A percentile compares a stretch with the other conserved stretches of the same genome.
Conservation (phyloP, 2,329 filamentous ascomycete species). For the Fusarium scirpi region DNA sequence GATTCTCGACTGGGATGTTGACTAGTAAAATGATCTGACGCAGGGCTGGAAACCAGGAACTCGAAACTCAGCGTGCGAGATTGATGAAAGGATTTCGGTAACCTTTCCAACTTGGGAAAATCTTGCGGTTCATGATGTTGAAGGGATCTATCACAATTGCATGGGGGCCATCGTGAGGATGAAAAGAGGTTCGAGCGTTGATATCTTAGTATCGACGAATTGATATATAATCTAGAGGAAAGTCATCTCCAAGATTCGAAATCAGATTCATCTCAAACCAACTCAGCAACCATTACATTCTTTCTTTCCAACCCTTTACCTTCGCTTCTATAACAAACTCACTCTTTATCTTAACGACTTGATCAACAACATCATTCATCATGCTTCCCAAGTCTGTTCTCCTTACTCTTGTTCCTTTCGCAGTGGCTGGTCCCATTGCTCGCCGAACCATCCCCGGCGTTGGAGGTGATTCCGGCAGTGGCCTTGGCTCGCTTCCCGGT, state of each 20-base stretch:
- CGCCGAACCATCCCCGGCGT: slow-evolving; percentile 4
- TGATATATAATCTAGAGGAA: slow-evolving; percentile 10
- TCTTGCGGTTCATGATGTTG: slow-evolving; percentile 29
- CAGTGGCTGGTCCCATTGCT: slow-evolving; percentile 40
- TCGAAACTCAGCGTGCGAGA: slow-evolving; percentile 9
- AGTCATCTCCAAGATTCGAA: not conserved
- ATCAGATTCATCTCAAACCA: slow-evolving; percentile 27
- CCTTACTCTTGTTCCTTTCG: slow-evolving; percentile 41
- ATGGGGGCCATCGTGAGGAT: not conserved
- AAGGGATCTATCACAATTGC: not conserved
- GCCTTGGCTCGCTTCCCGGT: slow-evolving; percentile 5
- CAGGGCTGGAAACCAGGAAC: slow-evolving; percentile 4
- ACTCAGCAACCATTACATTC: slow-evolving; percentile 26
- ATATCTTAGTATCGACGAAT: slow-evolving; percentile 1
- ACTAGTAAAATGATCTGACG: slow-evolving; percentile 9
- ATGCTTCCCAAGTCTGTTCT: slow-evolving; percentile 43
- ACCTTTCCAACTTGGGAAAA: slow-evolving; percentile 32
- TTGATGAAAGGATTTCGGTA: slow-evolving; percentile 24
- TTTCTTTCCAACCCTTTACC: slow-evolving; percentile 1
- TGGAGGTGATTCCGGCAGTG: slow-evolving; percentile 11
- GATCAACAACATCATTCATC: slow-evolving; percentile 9
- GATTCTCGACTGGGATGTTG: not conserved
- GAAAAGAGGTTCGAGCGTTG: slow-evolving; percentile 24
- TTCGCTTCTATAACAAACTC: slow-evolving; percentile 12
- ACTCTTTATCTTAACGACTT: slow-evolving; percentile 9